Evolutionary conservation across 495 filamentous ascomycete genomes (phyloP), one percentile per base, ranked within the genome.

Genomic region (Xylaria flabelliformis): DNA sequence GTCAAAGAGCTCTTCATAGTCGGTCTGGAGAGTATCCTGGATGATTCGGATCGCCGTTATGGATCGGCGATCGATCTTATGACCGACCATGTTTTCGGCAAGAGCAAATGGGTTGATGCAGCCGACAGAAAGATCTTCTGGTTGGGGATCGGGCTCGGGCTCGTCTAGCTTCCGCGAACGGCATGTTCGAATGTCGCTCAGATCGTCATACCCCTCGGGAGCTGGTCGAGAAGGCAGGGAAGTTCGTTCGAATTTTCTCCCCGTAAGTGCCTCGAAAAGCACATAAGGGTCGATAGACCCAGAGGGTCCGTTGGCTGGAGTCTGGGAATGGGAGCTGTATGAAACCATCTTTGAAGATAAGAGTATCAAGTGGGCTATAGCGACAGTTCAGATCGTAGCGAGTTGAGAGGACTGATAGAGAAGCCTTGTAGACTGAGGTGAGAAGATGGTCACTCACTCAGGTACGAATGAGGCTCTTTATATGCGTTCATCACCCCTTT

Each of bases 1-100:
- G 76, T 83, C 81, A 62, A 83, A 83, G 24, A 82, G 78, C 72
- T 83, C 81, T 46, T 82, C 80, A 71, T 83, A 83, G 69, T 83
- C 80, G 26, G 79, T 82, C 76, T 83, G 80, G 12, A 83, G 76
- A 29, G 79, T 74, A 66, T 80, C 77, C 36, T 79, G 72, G 36
- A 83, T 64, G 68, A 81, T 74, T 19, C 72, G 71, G 12, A 73
- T 61, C 1, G 78, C 76, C 3, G 73, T 63, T 5, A 79, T 58
- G 1, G 73, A 62, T 39, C 67, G 71, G 55, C 80, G 78, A 71
- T 80, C 76, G 15, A 83, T 58, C 59, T 73, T 80, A 64, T 78
- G 77, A 69, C 78, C 78, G 44, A 82, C 74, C 63, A 82, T 75
- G 24, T 78, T 80, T 73, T 83, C 81, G 34, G 78, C 77, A 19